Evolutionary conservation across 345 rosid species (phyloP).

Genomic region (Gossypium rotundifolium): DNA sequence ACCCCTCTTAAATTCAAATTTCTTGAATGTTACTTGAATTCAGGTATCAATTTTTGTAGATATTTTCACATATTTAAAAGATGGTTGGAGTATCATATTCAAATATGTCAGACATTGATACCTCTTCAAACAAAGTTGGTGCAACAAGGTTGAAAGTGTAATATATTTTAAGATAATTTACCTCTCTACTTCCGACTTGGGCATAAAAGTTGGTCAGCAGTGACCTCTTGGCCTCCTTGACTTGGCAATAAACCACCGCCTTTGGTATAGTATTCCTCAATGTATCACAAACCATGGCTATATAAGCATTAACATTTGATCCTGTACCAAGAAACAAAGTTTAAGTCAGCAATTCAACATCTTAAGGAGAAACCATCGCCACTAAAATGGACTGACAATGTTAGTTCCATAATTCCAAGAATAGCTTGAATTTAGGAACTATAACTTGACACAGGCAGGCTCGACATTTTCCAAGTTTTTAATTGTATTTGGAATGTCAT

Average conservation of each 20-base stretch:
- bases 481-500: not conserved
- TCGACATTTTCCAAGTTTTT: not conserved
- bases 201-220: constrained; percentile 80
- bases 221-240: constrained; percentile 85
- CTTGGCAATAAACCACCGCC: constrained; percentile 98
- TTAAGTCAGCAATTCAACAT: constrained; percentile 9
- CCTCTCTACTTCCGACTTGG: constrained; percentile 94
- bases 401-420: not conserved
- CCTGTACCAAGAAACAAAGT: constrained; percentile 39
- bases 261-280: constrained; percentile 83
- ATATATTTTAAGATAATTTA: constrained; percentile 19
- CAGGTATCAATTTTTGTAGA: too few species aligned
- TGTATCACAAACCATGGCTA: constrained; percentile 90
- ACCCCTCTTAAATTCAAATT: too few species aligned
- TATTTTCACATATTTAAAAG: too few species aligned
- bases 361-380: not conserved
- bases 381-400: not conserved
- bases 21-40: too few species aligned
- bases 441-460: not conserved
- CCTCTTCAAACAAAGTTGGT: not conserved
- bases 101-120: not conserved
- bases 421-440: not conserved
- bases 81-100: not conserved
- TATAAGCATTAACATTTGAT: constrained; percentile 82
- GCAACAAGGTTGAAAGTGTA: not conserved